A percentile compares a stretch with the other conserved stretches of the same genome.
Conservation (phyloP, 2,329 filamentous ascomycete species). For the Colletotrichum navitas region DNA sequence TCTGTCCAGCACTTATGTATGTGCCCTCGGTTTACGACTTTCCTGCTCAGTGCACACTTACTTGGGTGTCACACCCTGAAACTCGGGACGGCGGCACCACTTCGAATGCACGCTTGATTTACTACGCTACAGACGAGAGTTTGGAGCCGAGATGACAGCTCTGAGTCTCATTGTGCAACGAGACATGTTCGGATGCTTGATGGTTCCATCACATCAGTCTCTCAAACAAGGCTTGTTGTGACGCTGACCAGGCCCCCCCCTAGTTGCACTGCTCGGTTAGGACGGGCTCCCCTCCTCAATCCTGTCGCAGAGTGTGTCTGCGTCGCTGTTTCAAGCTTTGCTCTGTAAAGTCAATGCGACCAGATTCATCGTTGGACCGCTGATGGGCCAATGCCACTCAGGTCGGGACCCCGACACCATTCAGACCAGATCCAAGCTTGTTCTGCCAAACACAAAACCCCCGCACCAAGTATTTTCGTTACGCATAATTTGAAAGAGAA, state of each 20-base stretch:
- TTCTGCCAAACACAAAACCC: conserved; percentile 21
- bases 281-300: conserved; percentile 24
- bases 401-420: conserved; percentile 1
- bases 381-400: background rate
- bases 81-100: conserved; percentile 37
- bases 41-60: background rate
- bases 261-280: conserved; percentile 22
- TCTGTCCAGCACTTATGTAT: background rate
- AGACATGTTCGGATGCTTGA: conserved; percentile 38
- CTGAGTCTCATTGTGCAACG: conserved; percentile 19
- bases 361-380: background rate
- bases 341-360: conserved; percentile 27
- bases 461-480: conserved; percentile 21
- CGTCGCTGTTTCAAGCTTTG: conserved; percentile 37
- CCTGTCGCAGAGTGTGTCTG: conserved; percentile 34
- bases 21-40: background rate
- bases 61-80: conserved; percentile 36
- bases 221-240: conserved; percentile 36
- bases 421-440: conserved; percentile 16
- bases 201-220: conserved; percentile 36
- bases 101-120: conserved; percentile 10
- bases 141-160: conserved; percentile 39
- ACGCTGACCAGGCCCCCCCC: conserved; percentile 27
- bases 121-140: conserved; percentile 19
- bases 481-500: conserved; percentile 21